A percentile compares a stretch with the other conserved stretches of the same genome.
Conservation (phyloP, 2,329 filamentous ascomycete genomes). For the Diaporthe citrichinensis region DNA sequence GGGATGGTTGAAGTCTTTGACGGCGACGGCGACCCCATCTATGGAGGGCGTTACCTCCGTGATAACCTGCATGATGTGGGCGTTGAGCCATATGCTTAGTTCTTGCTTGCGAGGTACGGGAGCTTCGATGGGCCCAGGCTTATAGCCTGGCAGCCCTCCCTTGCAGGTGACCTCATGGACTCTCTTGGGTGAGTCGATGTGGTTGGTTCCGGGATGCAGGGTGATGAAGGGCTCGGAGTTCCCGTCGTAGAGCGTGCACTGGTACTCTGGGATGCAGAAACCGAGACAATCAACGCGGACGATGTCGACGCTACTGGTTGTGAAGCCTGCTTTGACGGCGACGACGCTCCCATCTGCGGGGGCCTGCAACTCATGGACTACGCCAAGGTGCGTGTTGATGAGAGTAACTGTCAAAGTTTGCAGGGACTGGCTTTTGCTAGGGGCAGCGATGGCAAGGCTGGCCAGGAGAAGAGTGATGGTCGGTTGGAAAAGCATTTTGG, state of each 20-base stretch:
- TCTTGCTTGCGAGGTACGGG: too few species aligned
- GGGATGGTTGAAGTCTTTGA: too few species aligned
- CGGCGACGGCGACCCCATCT: too few species aligned
- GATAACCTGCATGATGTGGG: too few species aligned
- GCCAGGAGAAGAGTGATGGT: not conserved
- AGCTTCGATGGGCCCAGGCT: too few species aligned
- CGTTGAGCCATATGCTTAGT: too few species aligned
- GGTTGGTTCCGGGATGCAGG: not conserved
- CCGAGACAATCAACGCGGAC: not conserved
- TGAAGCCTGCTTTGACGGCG: not conserved
- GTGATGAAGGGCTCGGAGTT: not conserved
- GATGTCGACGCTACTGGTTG: not conserved
- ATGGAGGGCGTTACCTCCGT: too few species aligned
- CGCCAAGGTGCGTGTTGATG: not conserved
- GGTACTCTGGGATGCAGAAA: slow-evolving; percentile 11
- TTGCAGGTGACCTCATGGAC: too few species aligned
- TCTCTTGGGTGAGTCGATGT: not conserved
- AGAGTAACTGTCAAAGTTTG: not conserved
- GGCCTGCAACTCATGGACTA: not conserved
- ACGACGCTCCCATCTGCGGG: not conserved
- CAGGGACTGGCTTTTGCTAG: not conserved
- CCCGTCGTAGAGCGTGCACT: not conserved
- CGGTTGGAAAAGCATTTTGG: not conserved
- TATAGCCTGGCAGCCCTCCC: too few species aligned
- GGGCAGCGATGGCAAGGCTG: not conserved